phyloP scores from a whole-genome alignment of 345 rosid species.

The Litchi chinensis region DNA sequence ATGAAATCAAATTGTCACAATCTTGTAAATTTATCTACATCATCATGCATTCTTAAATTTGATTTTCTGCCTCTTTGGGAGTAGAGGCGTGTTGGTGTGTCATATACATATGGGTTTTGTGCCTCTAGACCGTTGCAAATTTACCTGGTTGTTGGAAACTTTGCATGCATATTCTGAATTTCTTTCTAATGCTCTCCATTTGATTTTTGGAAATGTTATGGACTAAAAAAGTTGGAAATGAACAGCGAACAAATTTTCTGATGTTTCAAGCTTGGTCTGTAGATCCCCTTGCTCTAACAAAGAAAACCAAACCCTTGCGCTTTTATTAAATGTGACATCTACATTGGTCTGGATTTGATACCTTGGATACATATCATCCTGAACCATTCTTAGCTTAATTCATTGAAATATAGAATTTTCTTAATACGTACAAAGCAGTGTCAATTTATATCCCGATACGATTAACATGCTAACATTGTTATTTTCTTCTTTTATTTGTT shows the following conservation, averaged over 20 bases:
- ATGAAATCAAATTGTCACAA: background rate
- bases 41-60: conserved; percentile 3
- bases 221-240: background rate
- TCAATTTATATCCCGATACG: conserved; percentile 9
- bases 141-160: background rate
- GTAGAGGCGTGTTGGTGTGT: background rate
- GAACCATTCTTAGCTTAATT: background rate
- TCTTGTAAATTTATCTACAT: background rate
- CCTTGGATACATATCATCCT: background rate
- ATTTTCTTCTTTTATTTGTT: conserved; percentile 5
- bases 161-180: background rate
- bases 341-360: background rate
- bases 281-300: background rate
- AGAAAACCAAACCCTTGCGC: background rate
- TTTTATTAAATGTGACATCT: background rate
- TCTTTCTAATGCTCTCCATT: background rate
- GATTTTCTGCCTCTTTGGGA: background rate
- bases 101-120: background rate
- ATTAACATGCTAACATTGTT: conserved; percentile 12
- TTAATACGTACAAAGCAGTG: background rate
- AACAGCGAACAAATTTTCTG: background rate
- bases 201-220: background rate
- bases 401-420: background rate
- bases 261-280: background rate
- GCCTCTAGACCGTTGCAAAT: background rate